Base-by-base conservation (phyloP, 2,329 filamentous ascomycete genomes). In the Diaporthe longicolla region DNA sequence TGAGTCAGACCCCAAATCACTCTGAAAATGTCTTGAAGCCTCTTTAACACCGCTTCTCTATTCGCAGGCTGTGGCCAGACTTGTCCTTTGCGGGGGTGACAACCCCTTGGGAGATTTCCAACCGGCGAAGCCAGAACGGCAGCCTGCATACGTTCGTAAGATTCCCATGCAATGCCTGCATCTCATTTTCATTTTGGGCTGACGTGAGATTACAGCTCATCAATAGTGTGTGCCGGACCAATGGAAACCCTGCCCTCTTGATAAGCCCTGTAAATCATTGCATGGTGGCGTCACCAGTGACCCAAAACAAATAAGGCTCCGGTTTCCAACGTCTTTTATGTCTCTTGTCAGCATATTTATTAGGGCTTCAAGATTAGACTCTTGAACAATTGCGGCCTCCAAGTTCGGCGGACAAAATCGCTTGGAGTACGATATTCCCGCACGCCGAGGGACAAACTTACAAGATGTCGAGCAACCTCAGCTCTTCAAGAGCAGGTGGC, bases 371-470 rank as follows among this genome's bases (percentile, higher is more conserved):
- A 2, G 15, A 26, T 43, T 26, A 1, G 24, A 24, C 2, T 3
- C 11, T n/a, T 24, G 10, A 17, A 10, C 3, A 35, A 10, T 32
- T 26, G 11, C n/a, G 2, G 9, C 10, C 19, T n/a, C 5, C 19
- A 3, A 1, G 6, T 15, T 7, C 1, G 13, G 19, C 4, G 13
- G 1, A n/a, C 4, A 29, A n/a, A 19, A 2, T 19, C 4, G 11
- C 10, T 3, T 4, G 4, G 13, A 15, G 10, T n/a, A 19, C 26
- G 2, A 57, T n/a, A 2, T 58, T 58, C 32, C 7, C 6, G 55
- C 1, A 58, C 19, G n/a, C 1, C 11, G 29, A 15, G 29, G n/a
- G 3, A 58, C 13, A 7, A 21, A 6, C 4, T 2, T 26, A 6
- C 57, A 61, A 43, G 5, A 61, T 61, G 57, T 61, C 57, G 13